phyloP scores from a whole-genome alignment of 2,329 filamentous ascomycete genomes.

The Penicillium griseofulvum region DNA sequence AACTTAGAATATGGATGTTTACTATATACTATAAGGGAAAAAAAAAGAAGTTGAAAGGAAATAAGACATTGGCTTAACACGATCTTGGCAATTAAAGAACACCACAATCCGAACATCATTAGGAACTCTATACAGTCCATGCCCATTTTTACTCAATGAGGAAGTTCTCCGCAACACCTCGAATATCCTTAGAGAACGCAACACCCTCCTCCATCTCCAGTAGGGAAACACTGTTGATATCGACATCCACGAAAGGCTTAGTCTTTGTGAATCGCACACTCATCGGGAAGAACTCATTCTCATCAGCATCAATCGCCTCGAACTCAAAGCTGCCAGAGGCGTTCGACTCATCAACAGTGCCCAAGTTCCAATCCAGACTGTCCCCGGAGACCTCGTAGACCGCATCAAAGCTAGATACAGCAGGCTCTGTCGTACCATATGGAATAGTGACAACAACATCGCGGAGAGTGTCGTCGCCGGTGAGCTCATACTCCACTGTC shows the following conservation, averaged over 20 bases:
- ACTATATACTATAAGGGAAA: neutral
- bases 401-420: constrained; percentile 89
- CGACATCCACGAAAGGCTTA: constrained; percentile 84
- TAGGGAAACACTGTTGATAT: constrained; percentile 59
- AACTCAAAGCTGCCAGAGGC: constrained; percentile 89
- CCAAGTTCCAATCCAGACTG: constrained; percentile 90
- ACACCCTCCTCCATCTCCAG: constrained; percentile 47
- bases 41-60: constrained; percentile 6
- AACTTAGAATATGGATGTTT: neutral
- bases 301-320: constrained; percentile 81
- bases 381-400: constrained; percentile 92
- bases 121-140: constrained; percentile 36
- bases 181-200: constrained; percentile 47
- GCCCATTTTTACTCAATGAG: constrained; percentile 42
- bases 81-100: constrained; percentile 18
- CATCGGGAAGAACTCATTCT: constrained; percentile 98
- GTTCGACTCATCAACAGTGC: constrained; percentile 78
- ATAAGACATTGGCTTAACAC: constrained; percentile 20
- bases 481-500: constrained; percentile 93
- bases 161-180: constrained; percentile 46
- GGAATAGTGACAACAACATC: constrained; percentile 88
- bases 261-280: constrained; percentile 82
- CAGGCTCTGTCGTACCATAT: constrained; percentile 78
- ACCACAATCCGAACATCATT: constrained; percentile 38
- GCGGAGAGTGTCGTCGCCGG: constrained; percentile 71